Conservation (phyloP, 2,329 filamentous ascomycete species). For the Trichoderma atroviride region DNA sequence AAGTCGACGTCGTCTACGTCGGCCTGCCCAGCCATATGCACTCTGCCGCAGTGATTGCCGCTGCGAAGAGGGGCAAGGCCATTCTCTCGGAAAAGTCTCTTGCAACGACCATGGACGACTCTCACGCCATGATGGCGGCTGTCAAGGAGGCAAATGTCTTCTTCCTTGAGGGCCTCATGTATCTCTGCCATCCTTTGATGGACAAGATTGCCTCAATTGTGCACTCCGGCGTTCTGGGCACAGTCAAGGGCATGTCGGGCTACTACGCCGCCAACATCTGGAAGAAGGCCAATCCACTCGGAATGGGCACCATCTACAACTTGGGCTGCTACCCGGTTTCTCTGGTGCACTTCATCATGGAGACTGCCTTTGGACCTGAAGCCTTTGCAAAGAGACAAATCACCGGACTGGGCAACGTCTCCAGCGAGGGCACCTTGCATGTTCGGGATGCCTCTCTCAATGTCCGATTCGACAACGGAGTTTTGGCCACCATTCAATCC, state of each 20-base stretch:
- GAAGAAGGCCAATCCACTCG: constrained; percentile 35
- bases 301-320: constrained; percentile 38
- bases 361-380: constrained; percentile 31
- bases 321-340: constrained; percentile 37
- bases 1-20: constrained; percentile 36
- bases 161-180: constrained; percentile 37
- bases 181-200: constrained; percentile 35
- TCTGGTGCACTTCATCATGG: constrained; percentile 34
- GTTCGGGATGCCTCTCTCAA: constrained; percentile 33
- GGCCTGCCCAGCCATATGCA: constrained; percentile 36
- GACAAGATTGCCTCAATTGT: constrained; percentile 32
- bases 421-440: constrained; percentile 30
- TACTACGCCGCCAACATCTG: constrained; percentile 37
- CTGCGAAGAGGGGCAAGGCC: constrained; percentile 33
- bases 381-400: constrained; percentile 31
- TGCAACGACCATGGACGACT: constrained; percentile 35
- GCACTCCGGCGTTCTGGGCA: constrained; percentile 31
- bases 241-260: constrained; percentile 32
- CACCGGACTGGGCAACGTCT: constrained; percentile 32
- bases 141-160: constrained; percentile 32
- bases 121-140: constrained; percentile 32
- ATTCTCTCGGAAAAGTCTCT: constrained; percentile 37
- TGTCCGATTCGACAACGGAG: constrained; percentile 32
- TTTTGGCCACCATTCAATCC: constrained; percentile 34
- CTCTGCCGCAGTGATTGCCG: constrained; percentile 33